These are phyloP conservation scores for Ophidiomyces ophidiicola DNA, from an alignment of 2,329 filamentous ascomycete species.

Conservation along the genomic window DNA sequence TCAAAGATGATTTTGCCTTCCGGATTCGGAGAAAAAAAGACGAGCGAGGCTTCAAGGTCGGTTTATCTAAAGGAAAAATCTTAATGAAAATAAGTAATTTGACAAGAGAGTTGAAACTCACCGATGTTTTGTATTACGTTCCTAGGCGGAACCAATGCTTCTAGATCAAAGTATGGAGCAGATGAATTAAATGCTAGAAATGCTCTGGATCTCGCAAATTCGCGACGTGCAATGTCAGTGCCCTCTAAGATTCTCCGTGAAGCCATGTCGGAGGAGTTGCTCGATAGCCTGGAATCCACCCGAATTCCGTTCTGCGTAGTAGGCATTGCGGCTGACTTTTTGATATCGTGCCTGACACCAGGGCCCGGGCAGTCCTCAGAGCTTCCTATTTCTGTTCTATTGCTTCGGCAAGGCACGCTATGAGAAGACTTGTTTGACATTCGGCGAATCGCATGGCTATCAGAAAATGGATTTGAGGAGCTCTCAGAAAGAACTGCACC, in stretches of 20 bases:
- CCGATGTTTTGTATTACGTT: not conserved
- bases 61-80: not conserved
- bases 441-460: conserved; percentile 7
- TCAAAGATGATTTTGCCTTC: conserved; percentile 26
- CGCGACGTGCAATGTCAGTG: conserved; percentile 17
- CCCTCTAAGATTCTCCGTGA: conserved; percentile 18
- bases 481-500: conserved; percentile 6
- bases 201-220: conserved; percentile 13
- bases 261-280: conserved; percentile 17
- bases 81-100: not conserved
- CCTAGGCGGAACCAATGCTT: not conserved
- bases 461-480: conserved; percentile 13
- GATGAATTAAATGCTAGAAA: conserved; percentile 22
- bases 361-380: not conserved
- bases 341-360: not conserved
- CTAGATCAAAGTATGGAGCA: conserved; percentile 11
- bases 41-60: not conserved
- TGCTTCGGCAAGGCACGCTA: not conserved
- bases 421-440: conserved; percentile 6
- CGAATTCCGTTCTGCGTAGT: conserved; percentile 12
- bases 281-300: conserved; percentile 14
- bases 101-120: not conserved
- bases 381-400: conserved; percentile 4
- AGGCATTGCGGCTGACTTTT: not conserved
- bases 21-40: conserved; percentile 23